Base-by-base conservation (phyloP, 2,329 filamentous ascomycete genomes). In the Fusarium brachygibbosum region DNA sequence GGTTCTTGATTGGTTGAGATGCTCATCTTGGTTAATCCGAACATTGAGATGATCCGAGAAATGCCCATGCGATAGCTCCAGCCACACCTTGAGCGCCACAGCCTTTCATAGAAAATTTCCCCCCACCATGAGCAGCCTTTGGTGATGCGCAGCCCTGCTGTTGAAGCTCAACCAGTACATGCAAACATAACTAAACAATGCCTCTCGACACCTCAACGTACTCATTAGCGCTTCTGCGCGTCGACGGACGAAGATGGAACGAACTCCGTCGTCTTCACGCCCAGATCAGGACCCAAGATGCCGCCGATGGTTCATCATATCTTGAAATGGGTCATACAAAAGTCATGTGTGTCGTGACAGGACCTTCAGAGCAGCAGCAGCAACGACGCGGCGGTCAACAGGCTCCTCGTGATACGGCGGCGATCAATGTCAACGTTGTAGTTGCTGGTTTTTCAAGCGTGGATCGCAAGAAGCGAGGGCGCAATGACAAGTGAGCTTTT, bases 281-380 rank as follows among this genome's bases (percentile, higher is more conserved):
- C 48, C 93, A 97, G 81, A 94, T 99, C 77, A 92, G 91, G 66
- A 98, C 94, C 2, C 96, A 98, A 80, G 91, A 94, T 64, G 91
- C 94, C 50, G 94, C 94, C 57, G 96, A 98, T 74, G 96, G 96
- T 35, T 97, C 93, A 44, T 93, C 91, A 66, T 97, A 97, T 81
- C 89, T 98, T 62, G 93, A 97, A 78, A 97, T 97, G 91, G 96
- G 96, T 74, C 97, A 98, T 82, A 99, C 96, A 23, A 96, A 97
- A 78, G 91, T 99, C 73, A 93, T 98, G 81, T 98, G 95, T 81
- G 93, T 94, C 25, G 90, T 99, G 48, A 89, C 90, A 3, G 96
- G 96, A 0, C 96, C 96, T 0, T 89, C 88, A 37, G 96, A 99
- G 80, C 81, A 82, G 54, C 80, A 80, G 64, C 72, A 74, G 64